Percentiles rank a stretch among this genome's conserved stretches.
These are phyloP conservation scores for Diplotaxis tenuifolia DNA, from an alignment of 345 rosid genomes.

Conservation along the genomic window DNA sequence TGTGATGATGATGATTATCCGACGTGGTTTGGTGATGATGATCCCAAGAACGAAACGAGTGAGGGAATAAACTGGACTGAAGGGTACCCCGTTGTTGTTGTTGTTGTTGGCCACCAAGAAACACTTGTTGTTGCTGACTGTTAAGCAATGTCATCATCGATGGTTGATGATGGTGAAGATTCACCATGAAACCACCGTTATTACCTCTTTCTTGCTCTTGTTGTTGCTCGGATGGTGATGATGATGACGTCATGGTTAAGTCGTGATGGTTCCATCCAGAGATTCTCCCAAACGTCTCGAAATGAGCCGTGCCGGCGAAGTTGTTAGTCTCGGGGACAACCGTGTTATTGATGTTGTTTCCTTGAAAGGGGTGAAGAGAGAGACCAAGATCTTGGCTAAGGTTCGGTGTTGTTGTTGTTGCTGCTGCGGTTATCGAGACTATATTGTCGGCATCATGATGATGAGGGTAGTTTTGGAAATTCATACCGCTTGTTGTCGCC, in stretches of 20 bases:
- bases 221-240: slow-evolving; percentile 36
- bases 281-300: slow-evolving; percentile 49
- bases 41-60: slow-evolving; percentile 57
- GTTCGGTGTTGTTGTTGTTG: slow-evolving; percentile 38
- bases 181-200: slow-evolving; percentile 44
- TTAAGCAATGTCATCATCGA: slow-evolving; percentile 39
- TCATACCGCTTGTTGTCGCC: slow-evolving; percentile 41
- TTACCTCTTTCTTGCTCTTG: slow-evolving; percentile 39
- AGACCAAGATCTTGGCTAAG: slow-evolving; percentile 60
- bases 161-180: slow-evolving; percentile 40
- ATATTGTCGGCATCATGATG: slow-evolving; percentile 34
- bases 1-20: slow-evolving; percentile 33
- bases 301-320: slow-evolving; percentile 22
- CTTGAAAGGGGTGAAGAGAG: slow-evolving; percentile 57
- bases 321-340: slow-evolving; percentile 33
- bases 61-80: slow-evolving; percentile 70
- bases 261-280: slow-evolving; percentile 46
- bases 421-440: slow-evolving; percentile 43
- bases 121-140: slow-evolving; percentile 41
- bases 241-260: slow-evolving; percentile 33
- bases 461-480: slow-evolving; percentile 59
- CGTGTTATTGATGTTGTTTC: slow-evolving; percentile 28
- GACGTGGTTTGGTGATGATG: slow-evolving; percentile 41
- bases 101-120: slow-evolving; percentile 46
- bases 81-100: slow-evolving; percentile 65